A percentile compares a stretch with the other conserved stretches of the same genome.
Conservation (phyloP, 306 rosid species). For the Erythrophleum fordii region DNA sequence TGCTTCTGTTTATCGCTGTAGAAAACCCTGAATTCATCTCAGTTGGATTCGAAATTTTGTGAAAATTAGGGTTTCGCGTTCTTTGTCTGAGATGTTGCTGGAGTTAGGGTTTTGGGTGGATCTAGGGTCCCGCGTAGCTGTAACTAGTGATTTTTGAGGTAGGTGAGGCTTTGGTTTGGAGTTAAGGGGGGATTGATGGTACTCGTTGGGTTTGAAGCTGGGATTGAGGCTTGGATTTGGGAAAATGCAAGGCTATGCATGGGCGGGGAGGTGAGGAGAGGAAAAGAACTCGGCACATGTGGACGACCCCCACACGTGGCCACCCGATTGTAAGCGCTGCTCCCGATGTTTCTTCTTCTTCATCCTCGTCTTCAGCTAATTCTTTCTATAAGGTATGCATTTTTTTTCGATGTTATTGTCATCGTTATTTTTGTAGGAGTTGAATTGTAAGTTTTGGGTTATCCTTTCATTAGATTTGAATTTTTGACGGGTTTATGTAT, state of each 20-base stretch:
- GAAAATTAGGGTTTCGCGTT: slow-evolving; percentile 32
- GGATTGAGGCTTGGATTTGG: slow-evolving; percentile 59
- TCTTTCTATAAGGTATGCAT: slow-evolving; percentile 60
- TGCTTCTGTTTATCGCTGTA: slow-evolving; percentile 30
- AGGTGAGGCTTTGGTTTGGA: neutral
- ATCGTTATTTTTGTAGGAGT: neutral
- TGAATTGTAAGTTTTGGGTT: neutral
- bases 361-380: slow-evolving; percentile 51
- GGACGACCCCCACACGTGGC: slow-evolving; percentile 58
- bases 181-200: slow-evolving; percentile 49
- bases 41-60: neutral
- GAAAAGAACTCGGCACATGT: slow-evolving; percentile 70
- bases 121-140: slow-evolving; percentile 40
- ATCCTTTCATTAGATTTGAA: neutral
- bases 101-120: slow-evolving; percentile 37
- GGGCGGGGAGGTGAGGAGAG: slow-evolving; percentile 62
- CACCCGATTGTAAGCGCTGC: slow-evolving; percentile 38
- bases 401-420: neutral
- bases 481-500: neutral
- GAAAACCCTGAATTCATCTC: neutral
- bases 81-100: slow-evolving; percentile 1
- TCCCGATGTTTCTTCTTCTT: slow-evolving; percentile 55
- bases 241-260: slow-evolving; percentile 85
- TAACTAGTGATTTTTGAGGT: slow-evolving; percentile 26
- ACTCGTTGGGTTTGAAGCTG: slow-evolving; percentile 44